phyloP scores from a whole-genome alignment of 2,329 filamentous ascomycete species.

The Beauveria varroae region DNA sequence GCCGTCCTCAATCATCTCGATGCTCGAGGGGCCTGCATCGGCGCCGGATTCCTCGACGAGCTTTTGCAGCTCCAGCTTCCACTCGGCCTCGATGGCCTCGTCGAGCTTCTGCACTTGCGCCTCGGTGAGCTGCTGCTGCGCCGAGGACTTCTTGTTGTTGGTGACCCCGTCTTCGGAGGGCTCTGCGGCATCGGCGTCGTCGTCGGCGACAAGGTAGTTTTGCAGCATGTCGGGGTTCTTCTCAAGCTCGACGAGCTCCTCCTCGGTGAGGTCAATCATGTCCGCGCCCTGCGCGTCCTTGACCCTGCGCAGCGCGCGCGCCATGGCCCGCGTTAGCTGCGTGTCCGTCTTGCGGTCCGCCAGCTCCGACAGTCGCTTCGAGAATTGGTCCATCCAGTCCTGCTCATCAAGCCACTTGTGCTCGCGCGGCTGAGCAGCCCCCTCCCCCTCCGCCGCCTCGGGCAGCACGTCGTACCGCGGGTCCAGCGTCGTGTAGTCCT shows the following conservation, averaged over 20 bases:
- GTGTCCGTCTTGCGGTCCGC: conserved; percentile 35
- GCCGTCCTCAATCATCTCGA: conserved; percentile 30
- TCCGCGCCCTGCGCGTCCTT: conserved; percentile 34
- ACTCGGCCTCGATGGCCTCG: conserved; percentile 28
- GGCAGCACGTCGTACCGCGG: conserved; percentile 69
- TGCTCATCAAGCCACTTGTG: conserved; percentile 51
- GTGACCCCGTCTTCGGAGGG: conserved; percentile 15
- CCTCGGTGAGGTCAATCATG: conserved; percentile 41
- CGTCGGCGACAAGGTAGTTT: conserved; percentile 29
- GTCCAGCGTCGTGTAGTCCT: conserved; percentile 72
- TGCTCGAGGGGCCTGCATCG: conserved; percentile 24
- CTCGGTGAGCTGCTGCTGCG: conserved; percentile 25
- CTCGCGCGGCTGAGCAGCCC: conserved; percentile 37
- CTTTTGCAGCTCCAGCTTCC: conserved; percentile 30
- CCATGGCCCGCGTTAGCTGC: conserved; percentile 34
- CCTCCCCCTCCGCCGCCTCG: conserved; percentile 29
- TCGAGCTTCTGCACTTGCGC: conserved; percentile 30
- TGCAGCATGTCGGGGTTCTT: conserved; percentile 31
- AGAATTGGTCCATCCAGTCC: conserved; percentile 52
- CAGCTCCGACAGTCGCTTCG: conserved; percentile 35
- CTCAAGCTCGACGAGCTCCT: conserved; percentile 36
- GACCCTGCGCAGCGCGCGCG: conserved; percentile 34
- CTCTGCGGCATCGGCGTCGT: conserved; percentile 11
- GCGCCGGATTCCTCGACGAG: conserved; percentile 21
- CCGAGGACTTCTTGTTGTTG: conserved; percentile 16